Conservation (phyloP, 2,329 filamentous ascomycete species). For the Arthroderma sp. region DNA sequence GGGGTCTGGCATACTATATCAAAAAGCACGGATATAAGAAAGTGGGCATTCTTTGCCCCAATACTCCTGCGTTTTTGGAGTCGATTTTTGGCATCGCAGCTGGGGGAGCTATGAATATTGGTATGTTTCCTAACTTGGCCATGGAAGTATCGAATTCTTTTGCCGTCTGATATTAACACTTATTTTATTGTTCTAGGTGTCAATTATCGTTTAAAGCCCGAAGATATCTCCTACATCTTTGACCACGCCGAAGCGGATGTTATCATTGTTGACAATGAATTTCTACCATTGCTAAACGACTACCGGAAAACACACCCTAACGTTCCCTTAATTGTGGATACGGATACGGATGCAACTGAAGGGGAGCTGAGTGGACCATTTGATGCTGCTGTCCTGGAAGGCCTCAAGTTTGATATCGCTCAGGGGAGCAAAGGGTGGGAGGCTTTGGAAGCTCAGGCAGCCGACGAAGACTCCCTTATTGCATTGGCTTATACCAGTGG, state of each 20-base stretch:
- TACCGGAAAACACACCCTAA: conserved; percentile 49
- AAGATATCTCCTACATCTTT: conserved; percentile 86
- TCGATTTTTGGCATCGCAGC: conserved; percentile 76
- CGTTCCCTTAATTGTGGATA: conserved; percentile 64
- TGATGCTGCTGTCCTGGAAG: conserved; percentile 70
- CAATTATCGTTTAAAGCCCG: conserved; percentile 63
- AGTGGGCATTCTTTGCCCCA: conserved; percentile 77
- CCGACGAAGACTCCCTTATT: conserved; percentile 66
- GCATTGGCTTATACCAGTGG: conserved; percentile 90
- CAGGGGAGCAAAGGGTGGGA: conserved; percentile 60
- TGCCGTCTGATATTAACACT: neutral
- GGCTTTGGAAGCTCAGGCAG: conserved; percentile 55
- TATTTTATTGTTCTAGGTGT: conserved; percentile 32
- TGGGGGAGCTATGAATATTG: conserved; percentile 64
- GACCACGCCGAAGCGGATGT: conserved; percentile 72
- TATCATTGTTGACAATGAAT: conserved; percentile 81
- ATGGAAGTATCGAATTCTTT: neutral
- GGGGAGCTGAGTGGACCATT: conserved; percentile 67
- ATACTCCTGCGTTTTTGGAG: conserved; percentile 90
- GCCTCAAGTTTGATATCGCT: conserved; percentile 56
- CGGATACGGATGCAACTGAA: conserved; percentile 66
- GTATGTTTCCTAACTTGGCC: conserved; percentile 16
- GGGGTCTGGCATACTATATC: conserved; percentile 79
- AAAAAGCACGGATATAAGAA: conserved; percentile 58
- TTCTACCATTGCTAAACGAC: conserved; percentile 51